Conservation (phyloP, 2,329 filamentous ascomycete species). For the Penicillium capsulatum region DNA sequence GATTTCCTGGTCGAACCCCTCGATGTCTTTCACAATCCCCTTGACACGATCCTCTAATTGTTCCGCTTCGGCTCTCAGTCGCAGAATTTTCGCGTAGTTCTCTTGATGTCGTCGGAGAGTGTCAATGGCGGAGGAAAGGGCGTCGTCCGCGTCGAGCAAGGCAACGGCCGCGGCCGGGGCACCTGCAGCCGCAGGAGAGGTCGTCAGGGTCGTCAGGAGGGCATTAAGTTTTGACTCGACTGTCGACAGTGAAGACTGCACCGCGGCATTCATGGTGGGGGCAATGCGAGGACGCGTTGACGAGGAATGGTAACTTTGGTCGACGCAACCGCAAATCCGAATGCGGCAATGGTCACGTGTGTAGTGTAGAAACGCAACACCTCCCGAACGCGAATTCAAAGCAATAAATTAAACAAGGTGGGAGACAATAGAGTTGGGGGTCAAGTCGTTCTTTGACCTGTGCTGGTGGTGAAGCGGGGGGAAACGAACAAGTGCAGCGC, state of each 20-base stretch:
- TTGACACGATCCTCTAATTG: conserved; percentile 41
- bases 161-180: conserved; percentile 40
- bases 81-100: conserved; percentile 42
- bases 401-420: too few relatives aligned
- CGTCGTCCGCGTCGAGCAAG: conserved; percentile 42
- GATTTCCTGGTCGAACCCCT: conserved; percentile 40
- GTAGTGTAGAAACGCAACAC: too few relatives aligned
- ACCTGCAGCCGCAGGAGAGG: conserved; percentile 42
- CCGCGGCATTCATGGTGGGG: conserved; percentile 37
- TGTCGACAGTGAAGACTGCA: conserved; percentile 38
- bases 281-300: not conserved
- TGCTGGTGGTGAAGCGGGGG: too few relatives aligned
- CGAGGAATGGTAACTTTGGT: too few relatives aligned
- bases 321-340: not conserved
- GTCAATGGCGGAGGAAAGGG: conserved; percentile 38
- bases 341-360: too few relatives aligned
- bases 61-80: conserved; percentile 39
- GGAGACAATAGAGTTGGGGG: not conserved
- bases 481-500: not conserved
- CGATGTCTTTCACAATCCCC: conserved; percentile 39
- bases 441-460: too few relatives aligned
- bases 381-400: too few relatives aligned
- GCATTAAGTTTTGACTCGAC: conserved; percentile 43
- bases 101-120: conserved; percentile 44
- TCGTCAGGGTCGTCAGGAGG: conserved; percentile 41